A percentile compares a stretch with the other conserved stretches of the same genome.
phyloP scores from a whole-genome alignment of 176 grass and related monocot species.

The Saccharum officinarum region DNA sequence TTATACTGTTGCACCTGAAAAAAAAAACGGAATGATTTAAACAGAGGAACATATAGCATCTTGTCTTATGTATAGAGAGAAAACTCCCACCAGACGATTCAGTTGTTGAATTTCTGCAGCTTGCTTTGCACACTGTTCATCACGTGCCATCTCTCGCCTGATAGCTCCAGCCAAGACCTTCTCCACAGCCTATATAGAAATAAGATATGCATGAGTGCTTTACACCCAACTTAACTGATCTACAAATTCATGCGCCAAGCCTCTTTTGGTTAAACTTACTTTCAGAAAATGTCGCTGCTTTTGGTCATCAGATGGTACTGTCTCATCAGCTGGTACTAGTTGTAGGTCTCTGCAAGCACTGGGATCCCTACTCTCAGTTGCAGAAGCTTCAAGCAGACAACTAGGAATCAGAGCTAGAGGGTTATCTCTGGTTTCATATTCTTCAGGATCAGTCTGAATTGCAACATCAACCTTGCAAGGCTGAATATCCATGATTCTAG shows the following conservation, averaged over 20 bases:
- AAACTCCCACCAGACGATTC: slow-evolving; percentile 73
- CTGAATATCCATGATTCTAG: slow-evolving; percentile 65
- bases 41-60: not conserved
- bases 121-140: slow-evolving; percentile 85
- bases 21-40: slow-evolving; percentile 33
- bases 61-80: slow-evolving; percentile 12
- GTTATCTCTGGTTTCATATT: slow-evolving; percentile 56
- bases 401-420: slow-evolving; percentile 52
- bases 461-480: slow-evolving; percentile 79
- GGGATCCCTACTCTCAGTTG: slow-evolving; percentile 44
- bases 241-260: not conserved
- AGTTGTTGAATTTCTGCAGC: slow-evolving; percentile 82
- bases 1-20: slow-evolving; percentile 92
- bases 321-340: slow-evolving; percentile 55
- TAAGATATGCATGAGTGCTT: slow-evolving; percentile 19
- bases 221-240: not conserved
- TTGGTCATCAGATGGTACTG: slow-evolving; percentile 44
- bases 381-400: slow-evolving; percentile 44
- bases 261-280: slow-evolving; percentile 49
- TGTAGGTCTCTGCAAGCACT: slow-evolving; percentile 58
- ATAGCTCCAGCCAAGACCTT: slow-evolving; percentile 89
- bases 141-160: slow-evolving; percentile 92
- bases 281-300: slow-evolving; percentile 65
- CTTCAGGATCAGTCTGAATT: slow-evolving; percentile 71
- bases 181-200: slow-evolving; percentile 75